Evolutionary conservation across 208 protist genomes (phyloP), one percentile per base, ranked within the genome.

Genomic region (Endotrypanum monterogeii): DNA sequence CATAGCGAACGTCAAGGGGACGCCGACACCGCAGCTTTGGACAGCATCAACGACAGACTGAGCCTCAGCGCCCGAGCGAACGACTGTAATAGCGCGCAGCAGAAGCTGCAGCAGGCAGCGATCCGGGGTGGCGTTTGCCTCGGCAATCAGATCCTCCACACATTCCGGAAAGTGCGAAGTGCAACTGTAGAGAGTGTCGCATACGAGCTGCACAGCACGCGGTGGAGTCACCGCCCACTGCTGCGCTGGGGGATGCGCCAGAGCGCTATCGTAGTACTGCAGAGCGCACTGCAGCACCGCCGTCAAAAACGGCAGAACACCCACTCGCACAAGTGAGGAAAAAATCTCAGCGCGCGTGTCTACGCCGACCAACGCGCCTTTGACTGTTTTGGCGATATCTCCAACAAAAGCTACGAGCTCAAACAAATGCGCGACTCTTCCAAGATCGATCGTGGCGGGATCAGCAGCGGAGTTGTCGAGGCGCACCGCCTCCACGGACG

Each of bases 351-450:
- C 78, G 44, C 91, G 92, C 54, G 39, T 73, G 46, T 91, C 80
- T 18, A 92, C 44, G 5, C 67, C 60, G 35, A 91, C 72, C 71
- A 83, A 82, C 46, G 88, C 71, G 63, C 82, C 91, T 76, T 93
- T 92, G 14, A 94, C 76, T 23, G 82, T 89, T 66, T 89, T 89
- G 61, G 82, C 66, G 56, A 92, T 83, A 62, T 96, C 91, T 23
- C 86, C 73, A 14, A 92, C 60, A 30, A 96, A 89, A 8, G 83
- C 87, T 16, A 86, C 82, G 48, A 93, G 57, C n/a, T 87, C 84
- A 51, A 85, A 88, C 23, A 83, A 62, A 30, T 74, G 69, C 4
- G 57, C 60, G 63, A 73, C 67, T 30, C 86, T 73, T 7, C 67
- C 44, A 23, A 66, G 52, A 8, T 71, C 52, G 32, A 72, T 63